Conservation (phyloP, 345 rosid species). For the Ailanthus altissimus region DNA sequence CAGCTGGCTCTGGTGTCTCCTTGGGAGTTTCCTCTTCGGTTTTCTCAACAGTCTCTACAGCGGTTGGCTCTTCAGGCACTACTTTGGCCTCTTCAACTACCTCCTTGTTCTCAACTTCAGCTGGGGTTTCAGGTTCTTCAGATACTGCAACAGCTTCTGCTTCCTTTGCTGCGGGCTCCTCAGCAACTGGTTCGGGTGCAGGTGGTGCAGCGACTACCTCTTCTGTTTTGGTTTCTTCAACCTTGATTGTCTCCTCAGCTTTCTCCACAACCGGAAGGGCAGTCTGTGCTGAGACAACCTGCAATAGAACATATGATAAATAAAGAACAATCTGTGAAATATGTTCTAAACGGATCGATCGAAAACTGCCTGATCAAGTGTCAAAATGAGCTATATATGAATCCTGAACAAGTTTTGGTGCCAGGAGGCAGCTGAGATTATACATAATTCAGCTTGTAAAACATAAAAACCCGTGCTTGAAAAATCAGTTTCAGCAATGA, state of each 20-base stretch:
- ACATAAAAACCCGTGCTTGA: no score
- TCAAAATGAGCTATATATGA: no score
- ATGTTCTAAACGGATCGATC: no score
- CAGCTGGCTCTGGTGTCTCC: conserved; percentile 32
- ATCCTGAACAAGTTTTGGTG: no score
- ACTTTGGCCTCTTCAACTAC: conserved; percentile 35
- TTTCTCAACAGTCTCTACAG: conserved; percentile 16
- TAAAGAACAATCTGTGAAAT: background rate
- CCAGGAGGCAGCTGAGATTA: no score
- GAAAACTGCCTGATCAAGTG: no score
- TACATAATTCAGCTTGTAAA: no score
- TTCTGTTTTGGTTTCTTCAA: conserved; percentile 24
- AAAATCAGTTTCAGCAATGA: no score
- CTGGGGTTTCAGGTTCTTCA: conserved; percentile 28
- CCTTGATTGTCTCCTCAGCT: conserved; percentile 32
- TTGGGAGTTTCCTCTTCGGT: conserved; percentile 32
- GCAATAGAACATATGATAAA: background rate
- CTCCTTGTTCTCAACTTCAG: conserved; percentile 32
- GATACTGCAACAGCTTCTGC: conserved; percentile 17
- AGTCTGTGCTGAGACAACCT: conserved; percentile 54
- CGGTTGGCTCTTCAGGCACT: conserved; percentile 34
- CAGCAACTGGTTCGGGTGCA: conserved; percentile 15
- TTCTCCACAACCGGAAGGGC: conserved; percentile 42
- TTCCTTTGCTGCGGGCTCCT: conserved; percentile 19
- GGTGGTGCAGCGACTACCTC: conserved; percentile 25